Conservation (phyloP, 306 rosid genomes). For the Herpetospermum pedunculosum region DNA sequence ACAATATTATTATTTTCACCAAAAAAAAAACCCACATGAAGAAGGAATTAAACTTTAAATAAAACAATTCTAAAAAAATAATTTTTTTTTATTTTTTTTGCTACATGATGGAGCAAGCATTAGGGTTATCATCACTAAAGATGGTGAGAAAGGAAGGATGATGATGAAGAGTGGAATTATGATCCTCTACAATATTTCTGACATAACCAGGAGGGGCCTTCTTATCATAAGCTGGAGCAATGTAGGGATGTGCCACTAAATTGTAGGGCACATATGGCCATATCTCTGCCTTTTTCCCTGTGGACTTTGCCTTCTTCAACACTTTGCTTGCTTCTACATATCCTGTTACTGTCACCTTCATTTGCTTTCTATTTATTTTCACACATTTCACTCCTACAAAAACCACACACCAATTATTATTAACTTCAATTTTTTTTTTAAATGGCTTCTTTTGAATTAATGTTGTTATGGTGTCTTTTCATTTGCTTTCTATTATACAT, state of each 20-base stretch:
- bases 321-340: constrained; percentile 77
- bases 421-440: too few species aligned
- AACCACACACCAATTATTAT: too few species aligned
- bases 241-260: constrained; percentile 72
- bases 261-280: constrained; percentile 93
- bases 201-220: constrained; percentile 92
- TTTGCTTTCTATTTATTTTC: constrained; percentile 77
- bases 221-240: constrained; percentile 74
- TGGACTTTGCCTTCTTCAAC: constrained; percentile 76
- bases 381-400: constrained; percentile 66
- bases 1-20: too few species aligned
- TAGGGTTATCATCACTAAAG: not conserved
- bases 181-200: constrained; percentile 47
- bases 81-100: not conserved
- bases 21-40: not conserved
- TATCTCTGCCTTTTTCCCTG: constrained; percentile 76
- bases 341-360: constrained; percentile 75
- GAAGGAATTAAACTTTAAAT: not conserved
- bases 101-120: not conserved
- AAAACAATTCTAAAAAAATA: not conserved
- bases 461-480: too few species aligned
- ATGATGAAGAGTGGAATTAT: too few species aligned
- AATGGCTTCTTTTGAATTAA: too few species aligned
- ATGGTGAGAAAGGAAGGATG: constrained; percentile 18
- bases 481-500: too few species aligned